Evolutionary conservation across 2,329 filamentous ascomycete species (phyloP), one percentile per base, ranked within the genome.

Genomic region (Aphanocladium album): DNA sequence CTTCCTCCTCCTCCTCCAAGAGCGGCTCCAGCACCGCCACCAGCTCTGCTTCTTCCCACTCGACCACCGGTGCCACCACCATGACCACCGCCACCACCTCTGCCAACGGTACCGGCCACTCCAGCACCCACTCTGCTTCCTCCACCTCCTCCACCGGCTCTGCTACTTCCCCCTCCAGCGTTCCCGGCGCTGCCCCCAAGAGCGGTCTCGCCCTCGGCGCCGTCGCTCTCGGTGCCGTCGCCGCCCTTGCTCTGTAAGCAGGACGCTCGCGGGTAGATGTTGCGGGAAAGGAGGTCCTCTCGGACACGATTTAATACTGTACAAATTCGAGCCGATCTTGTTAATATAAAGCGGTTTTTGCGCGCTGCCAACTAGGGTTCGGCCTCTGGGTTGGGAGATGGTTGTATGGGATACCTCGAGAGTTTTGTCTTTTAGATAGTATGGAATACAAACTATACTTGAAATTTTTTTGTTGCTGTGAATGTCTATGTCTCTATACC

Each of bases 231-330:
- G 60, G 69, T 57, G 72, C 68, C 35, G 69, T 68, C 35, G 70
- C 64, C 16, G 57, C 71, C 23, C 25, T 70, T 33, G 71, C 69
- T 45, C 71, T 74, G 54, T 67, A 66, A 65, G 45, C 33, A n/a
- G 16, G 49, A 23, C 7, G 35, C 21, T 9, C 14, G 57, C 37
- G 43, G 35, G 4, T 37, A 3, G 7, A 19, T 11, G 33, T 43
- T 54, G 16, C 27, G 25, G 17, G 12, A 21, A 25, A 14, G n/a
- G 50, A 41, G 30, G 49, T 60, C 30, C 50, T 54, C 3, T 47
- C 23, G 37, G 33, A 33, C 19, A 46, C 27, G 25, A 45, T 60
- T 57, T 52, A 61, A 43, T 60, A 55, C 30, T 61, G 60, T 61
- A 61, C 47, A 61, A 61, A 61, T 61, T 61, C 45, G 52, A 61